Base-by-base conservation (phyloP, 176 grass and related monocot species). In the Phragmites australis region DNA sequence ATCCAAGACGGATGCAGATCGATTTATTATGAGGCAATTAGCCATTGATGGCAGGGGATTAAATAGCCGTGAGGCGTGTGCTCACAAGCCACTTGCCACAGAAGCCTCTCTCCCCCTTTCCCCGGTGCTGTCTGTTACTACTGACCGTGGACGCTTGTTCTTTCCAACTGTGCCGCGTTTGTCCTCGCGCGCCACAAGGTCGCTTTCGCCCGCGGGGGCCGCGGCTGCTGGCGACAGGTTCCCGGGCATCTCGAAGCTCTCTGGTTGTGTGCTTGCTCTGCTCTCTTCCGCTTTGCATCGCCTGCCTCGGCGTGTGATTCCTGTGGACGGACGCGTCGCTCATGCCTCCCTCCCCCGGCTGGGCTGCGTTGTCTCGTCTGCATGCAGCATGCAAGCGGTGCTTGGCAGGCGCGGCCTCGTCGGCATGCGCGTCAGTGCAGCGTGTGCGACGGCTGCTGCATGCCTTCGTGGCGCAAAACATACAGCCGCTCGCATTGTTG, bases 251-350 rank as follows among this genome's bases (percentile, higher is more conserved):
- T 72, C 0, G 11, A 71, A 71, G 19, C 18, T 11, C 6, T 48
- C 0, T 17, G 1, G 0, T 7, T 61, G 13, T 7, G 6, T 39
- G 54, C 54, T 2, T 25, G 1, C 0, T 5, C 2, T 48, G 6
- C 1, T 19, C 10, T 3, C 6, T 18, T 55, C 22, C 4, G 0
- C 8, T 41, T 67, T 67, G 47, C n/a, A n/a, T n/a, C n/a, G n/a
- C 16, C 15, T 46, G 25, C 1, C 17, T 15, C 13, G 0, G 26
- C 15, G 4, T 68, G 23, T 1, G 26, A 8, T 58, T 25, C 5
- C 21, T 40, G 0, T 61, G 41, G 52, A 40, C 5, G 0, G 25
- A 25, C 14, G 4, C 1, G 2, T 17, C 2, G 1, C 6, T 22
- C 19, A 47, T 46, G 47, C 10, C 26, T 4, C 5, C 48, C 5